A percentile compares a stretch with the other conserved stretches of the same genome.
These are phyloP conservation scores for Debaryomyces coudertii DNA, from an alignment of 1,139 yeast species.

Conservation along the genomic window DNA sequence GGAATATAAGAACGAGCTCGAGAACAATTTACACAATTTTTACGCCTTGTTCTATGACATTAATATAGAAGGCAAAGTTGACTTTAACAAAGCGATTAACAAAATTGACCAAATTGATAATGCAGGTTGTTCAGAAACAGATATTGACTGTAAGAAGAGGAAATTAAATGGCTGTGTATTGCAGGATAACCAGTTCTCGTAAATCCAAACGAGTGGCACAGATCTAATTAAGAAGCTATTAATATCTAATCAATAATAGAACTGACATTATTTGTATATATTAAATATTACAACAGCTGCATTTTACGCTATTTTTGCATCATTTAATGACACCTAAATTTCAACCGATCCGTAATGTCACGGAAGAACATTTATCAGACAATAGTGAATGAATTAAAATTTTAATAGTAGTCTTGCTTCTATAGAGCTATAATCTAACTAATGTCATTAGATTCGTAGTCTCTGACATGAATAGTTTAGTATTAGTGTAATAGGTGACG, in stretches of 20 bases:
- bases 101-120: constrained; percentile 16
- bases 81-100: constrained; percentile 25
- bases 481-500: not conserved
- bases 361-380: not conserved
- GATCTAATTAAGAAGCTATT: no score
- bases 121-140: not conserved
- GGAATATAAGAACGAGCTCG: constrained; percentile 19
- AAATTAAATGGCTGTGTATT: not conserved
- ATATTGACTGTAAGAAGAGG: constrained; percentile 11
- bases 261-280: no score
- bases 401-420: no score
- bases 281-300: not conserved
- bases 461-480: no score
- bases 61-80: constrained; percentile 27
- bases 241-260: no score
- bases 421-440: no score
- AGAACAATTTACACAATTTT: constrained; percentile 30
- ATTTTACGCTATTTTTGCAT: not conserved
- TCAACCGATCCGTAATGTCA: not conserved
- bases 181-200: not conserved
- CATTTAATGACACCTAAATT: not conserved
- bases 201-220: not conserved
- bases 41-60: constrained; percentile 36
- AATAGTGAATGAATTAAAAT: not conserved
- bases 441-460: no score